Conservation (phyloP, 2,329 filamentous ascomycete species). For the Coniochaeta sp. region DNA sequence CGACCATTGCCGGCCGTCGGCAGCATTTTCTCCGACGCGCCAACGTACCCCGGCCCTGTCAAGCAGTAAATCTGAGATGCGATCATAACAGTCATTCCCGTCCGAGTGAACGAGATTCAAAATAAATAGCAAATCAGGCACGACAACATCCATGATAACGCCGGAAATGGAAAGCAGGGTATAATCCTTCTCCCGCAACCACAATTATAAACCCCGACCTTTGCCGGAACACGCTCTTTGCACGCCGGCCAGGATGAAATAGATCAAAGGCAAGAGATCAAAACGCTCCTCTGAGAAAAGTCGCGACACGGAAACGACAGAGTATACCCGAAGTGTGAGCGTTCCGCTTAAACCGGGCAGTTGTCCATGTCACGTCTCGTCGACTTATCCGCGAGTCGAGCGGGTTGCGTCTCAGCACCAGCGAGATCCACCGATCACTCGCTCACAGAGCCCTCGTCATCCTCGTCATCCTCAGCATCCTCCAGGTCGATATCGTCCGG, state of each 20-base stretch:
- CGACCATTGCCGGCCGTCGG: background rate
- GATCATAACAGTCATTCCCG: background rate
- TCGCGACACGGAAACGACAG: too few species aligned
- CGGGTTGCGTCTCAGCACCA: background rate
- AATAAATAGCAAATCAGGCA: background rate
- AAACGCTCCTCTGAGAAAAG: background rate
- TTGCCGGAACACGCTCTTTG: background rate
- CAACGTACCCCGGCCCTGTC: background rate
- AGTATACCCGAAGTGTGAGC: too few species aligned
- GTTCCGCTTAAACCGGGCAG: too few species aligned
- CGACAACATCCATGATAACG: background rate
- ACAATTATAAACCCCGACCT: background rate
- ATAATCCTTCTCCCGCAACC: background rate
- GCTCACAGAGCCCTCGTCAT: conserved; percentile 21
- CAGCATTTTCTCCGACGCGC: background rate
- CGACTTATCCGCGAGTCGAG: background rate
- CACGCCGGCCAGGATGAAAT: background rate
- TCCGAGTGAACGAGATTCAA: background rate
- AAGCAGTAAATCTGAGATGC: background rate
- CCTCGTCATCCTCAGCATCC: conserved; percentile 16
- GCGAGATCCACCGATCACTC: conserved; percentile 12
- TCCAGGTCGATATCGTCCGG: conserved; percentile 5
- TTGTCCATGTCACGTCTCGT: too few species aligned
- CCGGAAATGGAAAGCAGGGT: background rate
- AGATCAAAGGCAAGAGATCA: background rate